Percentiles rank a stretch among this genome's conserved stretches.
phyloP scores from a whole-genome alignment of 163 green algal genomes.

The Volvox carteri region DNA sequence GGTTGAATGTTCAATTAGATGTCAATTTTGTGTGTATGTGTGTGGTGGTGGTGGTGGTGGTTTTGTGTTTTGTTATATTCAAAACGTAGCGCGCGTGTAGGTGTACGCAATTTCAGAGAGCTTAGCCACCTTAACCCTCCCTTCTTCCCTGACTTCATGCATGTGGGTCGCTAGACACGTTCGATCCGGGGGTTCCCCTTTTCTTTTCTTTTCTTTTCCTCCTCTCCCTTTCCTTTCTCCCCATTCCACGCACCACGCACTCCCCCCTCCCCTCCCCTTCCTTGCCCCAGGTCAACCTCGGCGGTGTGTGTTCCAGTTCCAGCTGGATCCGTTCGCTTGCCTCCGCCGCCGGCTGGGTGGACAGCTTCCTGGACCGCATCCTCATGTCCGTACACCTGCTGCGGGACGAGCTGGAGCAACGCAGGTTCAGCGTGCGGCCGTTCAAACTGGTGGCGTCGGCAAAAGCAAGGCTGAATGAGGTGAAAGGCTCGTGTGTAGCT shows the following conservation, averaged over 20 bases:
- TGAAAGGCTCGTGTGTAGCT: no score
- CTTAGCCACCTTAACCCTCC: no score
- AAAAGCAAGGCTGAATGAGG: slow-evolving; percentile 36
- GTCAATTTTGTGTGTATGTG: no score
- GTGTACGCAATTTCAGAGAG: no score
- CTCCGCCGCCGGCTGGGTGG: slow-evolving; percentile 65
- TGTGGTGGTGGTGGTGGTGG: no score
- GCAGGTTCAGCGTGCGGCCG: slow-evolving; percentile 68
- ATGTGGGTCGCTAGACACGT: no score
- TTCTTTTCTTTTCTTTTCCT: not conserved
- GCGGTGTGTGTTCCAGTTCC: slow-evolving; percentile 54
- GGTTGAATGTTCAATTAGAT: no score
- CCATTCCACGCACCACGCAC: not conserved
- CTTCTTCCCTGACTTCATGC: no score
- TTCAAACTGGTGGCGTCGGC: slow-evolving; percentile 51
- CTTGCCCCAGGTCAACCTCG: slow-evolving; percentile 65
- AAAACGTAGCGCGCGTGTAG: no score
- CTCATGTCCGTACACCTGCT: slow-evolving; percentile 68
- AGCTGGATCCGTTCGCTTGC: slow-evolving; percentile 40
- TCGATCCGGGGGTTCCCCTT: no score
- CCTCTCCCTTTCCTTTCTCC: not conserved
- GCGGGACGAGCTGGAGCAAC: slow-evolving; percentile 73
- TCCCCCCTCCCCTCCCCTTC: not conserved
- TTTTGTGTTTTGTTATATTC: no score
- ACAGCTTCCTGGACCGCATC: slow-evolving; percentile 76